Base-by-base conservation (phyloP, 129 eudicot species). In the Flaveria sonorensis region DNA sequence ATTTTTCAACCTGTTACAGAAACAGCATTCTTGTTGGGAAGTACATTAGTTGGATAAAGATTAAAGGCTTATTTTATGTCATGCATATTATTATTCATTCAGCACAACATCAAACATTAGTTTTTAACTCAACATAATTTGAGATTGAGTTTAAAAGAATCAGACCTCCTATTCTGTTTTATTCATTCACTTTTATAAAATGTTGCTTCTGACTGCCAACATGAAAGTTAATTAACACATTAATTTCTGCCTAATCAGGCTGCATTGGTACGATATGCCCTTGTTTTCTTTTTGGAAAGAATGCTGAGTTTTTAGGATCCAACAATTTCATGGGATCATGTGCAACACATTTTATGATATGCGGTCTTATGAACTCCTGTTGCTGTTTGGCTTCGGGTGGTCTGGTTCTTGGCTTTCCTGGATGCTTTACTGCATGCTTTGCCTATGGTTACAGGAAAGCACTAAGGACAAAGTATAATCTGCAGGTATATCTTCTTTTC, bases 341-440 rank as follows among this genome's bases (percentile, higher is more conserved):
- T 66, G 73, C 76, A 62, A 93, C 89, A n/a, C 96, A 93, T 84
- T 87, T 87, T 56, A 77, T 87, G 55, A 81, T 90, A 79, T 90
- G 98, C 85, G 86, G 86, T 73, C 82, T 93, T 68, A 73, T 93
- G 62, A 93, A 90, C 72, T 77, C 89, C 2, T 36, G 80, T 63
- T 93, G 95, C 83, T 93, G 98, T 82, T 76, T 90, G 77, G 16
- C 86, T 23, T 76, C 94, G 47, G 98, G 92, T 12, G 96, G 98
- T 51, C 0, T 83, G 65, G 71, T 88, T 77, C 74, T 87, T 60
- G 98, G 88, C 12, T 82, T 88, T 62, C 96, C 98, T 67, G 96
- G 96, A 72, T 90, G 96, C 83, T 87, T 93, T 74, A 83, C 92
- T 82, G 90, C 98, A 82, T 93, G 88, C 46, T 90, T 88, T 68